Conservation (phyloP, 306 rosid genomes). For the Citrullus mucosospermus region DNA sequence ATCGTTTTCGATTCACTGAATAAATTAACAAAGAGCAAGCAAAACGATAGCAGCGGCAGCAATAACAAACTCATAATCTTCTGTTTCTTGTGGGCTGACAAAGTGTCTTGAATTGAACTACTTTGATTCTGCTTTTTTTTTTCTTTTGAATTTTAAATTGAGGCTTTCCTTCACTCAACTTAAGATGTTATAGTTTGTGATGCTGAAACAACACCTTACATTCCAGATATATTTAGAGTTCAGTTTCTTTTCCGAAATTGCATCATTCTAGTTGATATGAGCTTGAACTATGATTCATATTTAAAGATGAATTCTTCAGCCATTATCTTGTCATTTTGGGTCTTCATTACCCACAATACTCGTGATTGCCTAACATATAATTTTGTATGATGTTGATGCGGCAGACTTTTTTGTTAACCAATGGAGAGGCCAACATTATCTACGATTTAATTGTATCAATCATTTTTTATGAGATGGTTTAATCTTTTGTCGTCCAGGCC, state of each 20-base stretch:
- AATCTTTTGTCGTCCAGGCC: constrained; percentile 24
- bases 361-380: not conserved
- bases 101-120: not conserved
- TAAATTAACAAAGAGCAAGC: not conserved
- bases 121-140: not conserved
- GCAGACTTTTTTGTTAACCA: not conserved
- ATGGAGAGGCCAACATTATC: not conserved
- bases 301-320: not conserved
- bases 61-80: not conserved
- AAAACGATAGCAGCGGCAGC: not conserved
- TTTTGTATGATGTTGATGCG: not conserved
- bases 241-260: not conserved
- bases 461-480: not conserved
- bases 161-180: not conserved
- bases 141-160: not conserved
- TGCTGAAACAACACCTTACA: not conserved
- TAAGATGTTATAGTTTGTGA: not conserved
- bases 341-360: not conserved
- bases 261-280: not conserved
- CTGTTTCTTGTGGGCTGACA: not conserved
- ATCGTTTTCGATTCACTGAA: not conserved
- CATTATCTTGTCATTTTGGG: not conserved
- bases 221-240: not conserved
- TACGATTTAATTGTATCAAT: not conserved
- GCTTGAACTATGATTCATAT: not conserved